A percentile compares a stretch with the other conserved stretches of the same genome.
Conservation (phyloP, 1,284 basidiomycete species). For the Cutaneotrichosporon sp. region DNA sequence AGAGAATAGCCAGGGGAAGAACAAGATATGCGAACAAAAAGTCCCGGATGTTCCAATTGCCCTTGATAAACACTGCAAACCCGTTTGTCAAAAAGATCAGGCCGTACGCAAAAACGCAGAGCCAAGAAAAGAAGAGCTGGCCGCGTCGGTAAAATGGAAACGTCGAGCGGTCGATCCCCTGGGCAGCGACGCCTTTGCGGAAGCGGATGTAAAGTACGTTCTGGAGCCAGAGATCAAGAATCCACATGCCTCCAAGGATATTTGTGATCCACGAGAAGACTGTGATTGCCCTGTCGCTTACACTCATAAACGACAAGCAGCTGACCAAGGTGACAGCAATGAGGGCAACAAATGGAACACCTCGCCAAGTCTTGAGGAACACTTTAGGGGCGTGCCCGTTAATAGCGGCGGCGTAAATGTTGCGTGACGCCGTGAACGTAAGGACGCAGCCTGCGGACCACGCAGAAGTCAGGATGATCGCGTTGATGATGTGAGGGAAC, state of each 20-base stretch:
- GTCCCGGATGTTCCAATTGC: slow-evolving; percentile 14
- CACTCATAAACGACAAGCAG: slow-evolving; percentile 52
- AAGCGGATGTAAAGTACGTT: slow-evolving; percentile 69
- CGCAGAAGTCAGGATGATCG: slow-evolving; percentile 58
- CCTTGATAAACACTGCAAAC: slow-evolving; percentile 26
- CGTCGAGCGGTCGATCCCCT: slow-evolving; percentile 54
- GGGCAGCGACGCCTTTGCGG: slow-evolving; percentile 63
- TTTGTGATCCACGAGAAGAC: slow-evolving; percentile 71
- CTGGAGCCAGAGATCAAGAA: slow-evolving; percentile 79
- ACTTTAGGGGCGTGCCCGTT: slow-evolving; percentile 55
- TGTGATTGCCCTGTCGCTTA: slow-evolving; percentile 55
- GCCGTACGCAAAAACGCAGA: slow-evolving; percentile 16
- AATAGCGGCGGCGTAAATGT: slow-evolving; percentile 49
- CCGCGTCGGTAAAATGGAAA: slow-evolving; percentile 60
- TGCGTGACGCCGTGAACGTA: slow-evolving; percentile 35
- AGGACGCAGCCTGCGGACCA: slow-evolving; percentile 27
- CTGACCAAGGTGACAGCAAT: slow-evolving; percentile 63
- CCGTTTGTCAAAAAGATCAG: slow-evolving; percentile 32
- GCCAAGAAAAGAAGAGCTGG: slow-evolving; percentile 29
- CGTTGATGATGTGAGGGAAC: slow-evolving; percentile 62
- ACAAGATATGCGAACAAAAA: slow-evolving; percentile 27
- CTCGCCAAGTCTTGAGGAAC: slow-evolving; percentile 58
- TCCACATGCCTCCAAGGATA: slow-evolving; percentile 49
- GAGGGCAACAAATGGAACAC: slow-evolving; percentile 60
- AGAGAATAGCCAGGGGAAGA: background rate